These are phyloP conservation scores for Oxytropis ochrocephala DNA, from an alignment of 306 rosid genomes.

Conservation along the genomic window DNA sequence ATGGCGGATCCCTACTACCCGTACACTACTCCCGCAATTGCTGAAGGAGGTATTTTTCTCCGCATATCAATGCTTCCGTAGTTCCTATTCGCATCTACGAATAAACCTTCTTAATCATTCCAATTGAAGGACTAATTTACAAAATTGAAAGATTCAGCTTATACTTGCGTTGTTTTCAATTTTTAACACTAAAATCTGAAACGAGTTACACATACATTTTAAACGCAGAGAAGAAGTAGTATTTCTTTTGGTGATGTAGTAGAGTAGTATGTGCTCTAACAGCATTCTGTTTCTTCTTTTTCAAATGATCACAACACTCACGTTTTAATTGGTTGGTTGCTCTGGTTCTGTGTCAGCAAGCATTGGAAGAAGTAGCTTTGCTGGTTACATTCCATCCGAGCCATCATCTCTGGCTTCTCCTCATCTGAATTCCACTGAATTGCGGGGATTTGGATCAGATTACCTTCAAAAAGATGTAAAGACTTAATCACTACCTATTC, in stretches of 20 bases:
- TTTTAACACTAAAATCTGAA: background rate
- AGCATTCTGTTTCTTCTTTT: background rate
- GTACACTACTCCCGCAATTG: slow-evolving; percentile 25
- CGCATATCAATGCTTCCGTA: background rate
- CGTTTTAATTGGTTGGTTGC: slow-evolving; percentile 8
- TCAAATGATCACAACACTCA: background rate
- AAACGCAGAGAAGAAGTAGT: background rate
- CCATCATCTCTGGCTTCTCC: slow-evolving; percentile 33
- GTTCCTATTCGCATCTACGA: background rate
- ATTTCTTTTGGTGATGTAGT: too few species aligned
- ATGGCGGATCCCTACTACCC: slow-evolving; percentile 57
- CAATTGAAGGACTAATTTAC: background rate
- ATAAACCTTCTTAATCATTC: background rate
- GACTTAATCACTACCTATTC: background rate
- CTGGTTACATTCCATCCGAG: slow-evolving; percentile 47
- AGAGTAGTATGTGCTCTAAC: background rate
- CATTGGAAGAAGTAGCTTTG: slow-evolving; percentile 33
- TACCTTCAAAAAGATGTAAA: slow-evolving; percentile 44
- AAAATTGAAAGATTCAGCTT: background rate
- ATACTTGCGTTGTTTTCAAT: background rate
- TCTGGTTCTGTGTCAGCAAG: slow-evolving; percentile 32
- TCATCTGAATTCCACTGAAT: slow-evolving; percentile 25
- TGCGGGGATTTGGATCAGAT: slow-evolving; percentile 35
- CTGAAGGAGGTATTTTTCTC: slow-evolving; percentile 36
- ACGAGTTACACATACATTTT: background rate